These are phyloP conservation scores for Limnanthes douglasii DNA, from an alignment of 345 rosid genomes.

Conservation along the genomic window DNA sequence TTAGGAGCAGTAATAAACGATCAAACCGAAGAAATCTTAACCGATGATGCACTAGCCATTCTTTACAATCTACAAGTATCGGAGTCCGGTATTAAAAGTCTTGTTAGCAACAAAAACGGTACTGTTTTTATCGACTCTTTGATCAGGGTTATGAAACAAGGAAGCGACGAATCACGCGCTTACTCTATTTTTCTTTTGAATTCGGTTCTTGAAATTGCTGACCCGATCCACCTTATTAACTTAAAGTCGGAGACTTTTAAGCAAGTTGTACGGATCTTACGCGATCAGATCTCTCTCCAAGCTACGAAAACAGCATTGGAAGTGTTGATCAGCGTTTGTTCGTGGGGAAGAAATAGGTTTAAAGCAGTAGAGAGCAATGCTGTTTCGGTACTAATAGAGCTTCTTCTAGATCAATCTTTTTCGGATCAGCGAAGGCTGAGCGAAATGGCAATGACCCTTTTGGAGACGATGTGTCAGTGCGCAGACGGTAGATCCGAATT, in stretches of 20 bases:
- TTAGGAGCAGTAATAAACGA: conserved; percentile 22
- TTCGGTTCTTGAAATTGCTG: conserved; percentile 35
- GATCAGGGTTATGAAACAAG: conserved; percentile 29
- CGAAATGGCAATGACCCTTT: conserved; percentile 33
- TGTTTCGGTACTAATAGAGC: conserved; percentile 34
- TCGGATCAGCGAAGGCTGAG: conserved; percentile 24
- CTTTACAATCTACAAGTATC: conserved; percentile 50
- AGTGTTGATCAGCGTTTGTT: conserved; percentile 25
- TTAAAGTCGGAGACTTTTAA: conserved; percentile 21
- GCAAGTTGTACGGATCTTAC: conserved; percentile 33
- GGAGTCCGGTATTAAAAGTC: conserved; percentile 40
- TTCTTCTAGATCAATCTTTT: conserved; percentile 41
- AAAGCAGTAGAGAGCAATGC: conserved; percentile 50
- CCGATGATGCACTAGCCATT: conserved; percentile 49
- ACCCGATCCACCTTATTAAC: conserved; percentile 30
- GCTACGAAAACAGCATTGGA: conserved; percentile 49
- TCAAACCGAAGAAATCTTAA: conserved; percentile 9
- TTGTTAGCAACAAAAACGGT: conserved; percentile 24
- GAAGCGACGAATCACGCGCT: conserved; percentile 26
- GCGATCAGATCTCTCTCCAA: conserved; percentile 37
- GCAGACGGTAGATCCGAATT: conserved; percentile 78
- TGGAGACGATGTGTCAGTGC: conserved; percentile 44
- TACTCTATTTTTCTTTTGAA: conserved; percentile 21
- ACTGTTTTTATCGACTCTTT: conserved; percentile 30
- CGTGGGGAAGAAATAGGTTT: conserved; percentile 62